A percentile compares a stretch with the other conserved stretches of the same genome.
Conservation (phyloP, 2,329 filamentous ascomycete genomes). For the Colletotrichum sp. region DNA sequence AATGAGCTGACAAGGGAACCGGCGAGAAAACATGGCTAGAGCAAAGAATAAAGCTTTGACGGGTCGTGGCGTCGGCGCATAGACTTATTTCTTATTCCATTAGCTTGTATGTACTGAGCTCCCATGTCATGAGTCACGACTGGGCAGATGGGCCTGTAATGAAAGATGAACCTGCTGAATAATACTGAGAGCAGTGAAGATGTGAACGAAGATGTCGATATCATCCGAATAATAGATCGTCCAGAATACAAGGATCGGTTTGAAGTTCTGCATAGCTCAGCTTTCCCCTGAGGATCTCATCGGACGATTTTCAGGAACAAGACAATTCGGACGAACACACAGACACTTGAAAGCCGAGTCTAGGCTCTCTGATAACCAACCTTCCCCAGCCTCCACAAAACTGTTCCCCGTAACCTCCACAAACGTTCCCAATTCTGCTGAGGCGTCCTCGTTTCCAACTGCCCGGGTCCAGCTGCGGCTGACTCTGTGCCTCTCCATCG, state of each 20-base stretch:
- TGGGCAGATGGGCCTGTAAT: neutral
- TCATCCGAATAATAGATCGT: neutral
- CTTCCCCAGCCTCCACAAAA: neutral
- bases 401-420: neutral
- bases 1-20: neutral
- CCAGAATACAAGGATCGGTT: neutral
- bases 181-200: neutral
- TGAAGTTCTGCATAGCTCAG: neutral
- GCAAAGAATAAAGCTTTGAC: neutral
- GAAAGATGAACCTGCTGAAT: neutral
- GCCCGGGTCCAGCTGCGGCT: neutral
- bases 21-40: neutral
- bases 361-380: neutral
- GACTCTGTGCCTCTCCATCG: neutral
- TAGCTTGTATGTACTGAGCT: neutral
- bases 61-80: neutral
- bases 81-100: neutral
- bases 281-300: neutral
- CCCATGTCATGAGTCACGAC: neutral
- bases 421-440: neutral
- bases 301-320: neutral
- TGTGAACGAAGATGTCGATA: rapidly evolving
- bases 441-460: neutral
- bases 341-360: neutral
- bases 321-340: neutral